Percentiles rank a stretch among this genome's conserved stretches.
These are phyloP conservation scores for Setomelanomma holmii DNA, from an alignment of 2,329 filamentous ascomycete genomes.

Conservation along the genomic window DNA sequence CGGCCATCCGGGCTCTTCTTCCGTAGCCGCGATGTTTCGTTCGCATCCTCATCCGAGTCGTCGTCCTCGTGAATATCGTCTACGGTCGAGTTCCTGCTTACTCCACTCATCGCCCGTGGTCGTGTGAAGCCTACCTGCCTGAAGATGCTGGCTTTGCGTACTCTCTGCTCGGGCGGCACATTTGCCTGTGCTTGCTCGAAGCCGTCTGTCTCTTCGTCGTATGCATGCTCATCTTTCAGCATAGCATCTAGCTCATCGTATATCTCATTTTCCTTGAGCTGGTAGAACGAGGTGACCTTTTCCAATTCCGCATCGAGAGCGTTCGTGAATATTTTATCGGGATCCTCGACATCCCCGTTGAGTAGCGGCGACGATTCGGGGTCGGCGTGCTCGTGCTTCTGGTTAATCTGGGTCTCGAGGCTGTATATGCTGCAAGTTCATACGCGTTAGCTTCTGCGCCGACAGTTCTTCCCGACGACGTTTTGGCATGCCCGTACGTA, in stretches of 20 bases:
- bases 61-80: conserved; percentile 59
- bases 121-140: conserved; percentile 55
- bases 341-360: conserved; percentile 66
- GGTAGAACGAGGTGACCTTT: conserved; percentile 92
- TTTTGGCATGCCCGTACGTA: conserved; percentile 57
- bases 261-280: conserved; percentile 86
- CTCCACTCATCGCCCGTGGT: conserved; percentile 54
- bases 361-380: conserved; percentile 87
- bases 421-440: conserved; percentile 77
- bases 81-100: conserved; percentile 51
- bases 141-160: conserved; percentile 61
- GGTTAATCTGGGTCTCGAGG: conserved; percentile 84
- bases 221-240: conserved; percentile 74
- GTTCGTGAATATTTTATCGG: conserved; percentile 80
- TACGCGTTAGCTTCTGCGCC: conserved; percentile 33
- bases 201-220: conserved; percentile 63
- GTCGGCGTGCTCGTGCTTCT: conserved; percentile 65
- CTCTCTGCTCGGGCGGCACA: conserved; percentile 47
- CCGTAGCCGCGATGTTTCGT: conserved; percentile 53
- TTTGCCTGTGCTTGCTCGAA: conserved; percentile 47
- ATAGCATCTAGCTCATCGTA: conserved; percentile 80
- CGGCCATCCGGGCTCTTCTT: conserved; percentile 49
- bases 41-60: conserved; percentile 66
- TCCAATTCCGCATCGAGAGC: conserved; percentile 89
- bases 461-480: too few species aligned